Percentiles rank a stretch among this genome's conserved stretches.
Conservation (phyloP, 1,284 basidiomycete genomes). For the Ustilago loliicola region DNA sequence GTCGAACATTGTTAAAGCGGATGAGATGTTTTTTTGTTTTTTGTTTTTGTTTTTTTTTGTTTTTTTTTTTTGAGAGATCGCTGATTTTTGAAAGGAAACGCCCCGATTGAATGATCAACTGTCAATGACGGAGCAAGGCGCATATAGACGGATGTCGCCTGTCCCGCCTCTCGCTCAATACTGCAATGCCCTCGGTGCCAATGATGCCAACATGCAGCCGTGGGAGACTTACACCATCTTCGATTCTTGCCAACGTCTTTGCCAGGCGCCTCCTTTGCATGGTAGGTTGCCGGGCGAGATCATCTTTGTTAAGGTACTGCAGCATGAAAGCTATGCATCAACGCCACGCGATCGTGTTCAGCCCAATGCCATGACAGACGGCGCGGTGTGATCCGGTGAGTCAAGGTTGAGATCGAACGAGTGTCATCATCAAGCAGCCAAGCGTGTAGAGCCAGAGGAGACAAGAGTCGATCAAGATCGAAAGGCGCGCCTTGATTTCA, state of each 20-base stretch:
- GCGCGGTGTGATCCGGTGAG: too few species aligned
- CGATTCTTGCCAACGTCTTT: neutral
- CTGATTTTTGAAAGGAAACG: neutral
- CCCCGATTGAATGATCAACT: neutral
- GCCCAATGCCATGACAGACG: neutral
- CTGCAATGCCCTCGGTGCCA: too few species aligned
- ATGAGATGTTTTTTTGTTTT: too few species aligned
- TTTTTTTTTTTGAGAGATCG: too few species aligned
- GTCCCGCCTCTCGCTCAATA: neutral
- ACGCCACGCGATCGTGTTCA: slow-evolving; percentile 2
- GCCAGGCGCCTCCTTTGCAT: too few species aligned
- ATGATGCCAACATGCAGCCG: neutral
- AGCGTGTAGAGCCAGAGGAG: neutral
- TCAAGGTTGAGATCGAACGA: too few species aligned
- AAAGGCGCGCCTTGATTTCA: slow-evolving; percentile 2
- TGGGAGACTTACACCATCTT: too few species aligned
- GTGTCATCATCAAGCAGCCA: slow-evolving; percentile 7
- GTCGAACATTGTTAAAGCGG: neutral
- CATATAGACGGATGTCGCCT: neutral
- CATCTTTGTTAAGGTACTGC: neutral
- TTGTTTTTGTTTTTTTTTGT: too few species aligned
- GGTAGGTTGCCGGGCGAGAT: too few species aligned
- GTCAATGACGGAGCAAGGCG: neutral
- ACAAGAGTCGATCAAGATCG: slow-evolving; percentile 10
- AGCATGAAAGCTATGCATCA: neutral